These are phyloP conservation scores for Prunus mira DNA, from an alignment of 306 rosid genomes.

Conservation along the genomic window DNA sequence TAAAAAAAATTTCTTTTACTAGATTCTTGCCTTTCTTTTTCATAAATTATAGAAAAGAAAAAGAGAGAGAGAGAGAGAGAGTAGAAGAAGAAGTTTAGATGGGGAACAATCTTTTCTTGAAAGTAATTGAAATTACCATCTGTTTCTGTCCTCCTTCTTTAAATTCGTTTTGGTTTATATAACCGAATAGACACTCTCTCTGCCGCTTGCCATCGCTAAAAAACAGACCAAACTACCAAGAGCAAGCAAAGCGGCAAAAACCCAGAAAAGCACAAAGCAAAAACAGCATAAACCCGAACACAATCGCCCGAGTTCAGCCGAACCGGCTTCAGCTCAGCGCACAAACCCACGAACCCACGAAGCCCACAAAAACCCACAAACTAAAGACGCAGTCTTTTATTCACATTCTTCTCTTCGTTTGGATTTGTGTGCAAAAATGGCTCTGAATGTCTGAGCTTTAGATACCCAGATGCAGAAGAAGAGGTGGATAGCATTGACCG, in stretches of 20 bases:
- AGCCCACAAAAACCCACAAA: not conserved
- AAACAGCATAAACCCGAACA: not conserved
- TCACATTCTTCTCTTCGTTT: not conserved
- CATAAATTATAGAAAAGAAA: not conserved
- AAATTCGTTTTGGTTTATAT: not conserved
- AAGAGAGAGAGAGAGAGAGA: not conserved
- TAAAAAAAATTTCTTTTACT: not conserved
- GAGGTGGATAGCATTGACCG: conserved; percentile 33
- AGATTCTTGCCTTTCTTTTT: not conserved
- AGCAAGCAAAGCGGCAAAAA: conserved; percentile 16
- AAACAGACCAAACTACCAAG: not conserved
- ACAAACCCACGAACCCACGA: not conserved
- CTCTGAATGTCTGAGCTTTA: not conserved
- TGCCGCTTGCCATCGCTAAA: not conserved
- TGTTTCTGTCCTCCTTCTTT: not conserved
- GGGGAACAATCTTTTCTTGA: not conserved
- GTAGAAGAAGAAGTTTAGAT: too few relatives aligned
- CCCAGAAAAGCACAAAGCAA: not conserved
- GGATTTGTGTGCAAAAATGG: not conserved
- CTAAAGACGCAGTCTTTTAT: not conserved
- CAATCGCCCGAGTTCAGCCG: not conserved
- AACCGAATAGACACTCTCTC: not conserved
- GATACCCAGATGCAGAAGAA: conserved; percentile 63
- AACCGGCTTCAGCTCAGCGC: not conserved
- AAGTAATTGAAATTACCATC: not conserved